Evolutionary conservation across 2,329 filamentous ascomycete species (phyloP).

Genomic region (Aspergillus sclerotialis): DNA sequence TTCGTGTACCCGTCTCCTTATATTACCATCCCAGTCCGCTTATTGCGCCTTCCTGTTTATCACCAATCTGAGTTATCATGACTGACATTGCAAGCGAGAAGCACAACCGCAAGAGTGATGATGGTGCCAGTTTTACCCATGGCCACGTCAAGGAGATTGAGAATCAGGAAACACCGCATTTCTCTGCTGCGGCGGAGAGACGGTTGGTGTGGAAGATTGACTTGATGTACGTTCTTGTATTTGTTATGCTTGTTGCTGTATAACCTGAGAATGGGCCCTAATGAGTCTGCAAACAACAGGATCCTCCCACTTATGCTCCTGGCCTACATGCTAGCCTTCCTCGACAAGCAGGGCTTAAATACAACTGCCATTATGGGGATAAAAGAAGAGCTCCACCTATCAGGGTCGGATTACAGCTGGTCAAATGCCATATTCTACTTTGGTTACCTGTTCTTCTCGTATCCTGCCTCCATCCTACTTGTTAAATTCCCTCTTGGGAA

Average conservation of each 20-base stretch:
- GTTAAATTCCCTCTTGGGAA: constrained; percentile 32
- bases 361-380: constrained; percentile 30
- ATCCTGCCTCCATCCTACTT: constrained; percentile 27
- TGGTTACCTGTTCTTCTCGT: constrained; percentile 25
- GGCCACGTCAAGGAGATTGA: constrained; percentile 6
- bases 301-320: constrained; percentile 21
- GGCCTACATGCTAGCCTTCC: constrained; percentile 24
- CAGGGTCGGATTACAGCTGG: constrained; percentile 18
- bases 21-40: constrained; percentile 3
- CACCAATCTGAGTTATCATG: too few relatives aligned
- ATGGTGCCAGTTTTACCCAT: constrained; percentile 6
- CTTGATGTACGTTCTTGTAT: too few relatives aligned
- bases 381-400: constrained; percentile 20
- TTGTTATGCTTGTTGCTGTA: too few relatives aligned
- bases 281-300: too few relatives aligned
- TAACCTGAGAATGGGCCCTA: too few relatives aligned
- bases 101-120: too few relatives aligned
- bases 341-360: constrained; percentile 30
- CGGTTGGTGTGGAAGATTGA: constrained; percentile 17
- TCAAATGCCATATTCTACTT: constrained; percentile 18
- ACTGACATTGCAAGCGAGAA: too few relatives aligned
- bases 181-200: too few relatives aligned
- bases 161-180: too few relatives aligned
- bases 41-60: not conserved
- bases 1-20: not conserved